These are phyloP conservation scores for Meira miltonrushii DNA, from an alignment of 1,284 basidiomycete species.

Conservation along the genomic window DNA sequence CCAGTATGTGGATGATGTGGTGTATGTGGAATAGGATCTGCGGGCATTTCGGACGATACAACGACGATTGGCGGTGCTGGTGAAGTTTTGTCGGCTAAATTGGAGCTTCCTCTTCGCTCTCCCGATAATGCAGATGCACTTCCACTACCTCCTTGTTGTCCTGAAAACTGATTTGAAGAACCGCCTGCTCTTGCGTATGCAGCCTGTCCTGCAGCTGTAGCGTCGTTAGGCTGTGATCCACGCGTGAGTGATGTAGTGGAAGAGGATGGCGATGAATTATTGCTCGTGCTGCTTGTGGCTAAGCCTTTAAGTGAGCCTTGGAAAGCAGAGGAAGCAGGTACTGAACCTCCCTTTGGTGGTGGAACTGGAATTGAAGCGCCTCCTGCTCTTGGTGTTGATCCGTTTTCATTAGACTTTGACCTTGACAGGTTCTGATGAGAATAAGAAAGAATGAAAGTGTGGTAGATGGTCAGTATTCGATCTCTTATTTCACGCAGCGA, in stretches of 20 bases:
- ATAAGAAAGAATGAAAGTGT: neutral
- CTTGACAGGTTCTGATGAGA: conserved; percentile 41
- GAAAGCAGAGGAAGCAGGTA: conserved; percentile 32
- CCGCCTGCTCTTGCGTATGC: conserved; percentile 6
- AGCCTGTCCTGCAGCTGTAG: neutral
- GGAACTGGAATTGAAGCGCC: conserved; percentile 32
- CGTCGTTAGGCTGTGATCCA: neutral
- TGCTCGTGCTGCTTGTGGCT: conserved; percentile 13
- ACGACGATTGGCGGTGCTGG: conserved; percentile 44
- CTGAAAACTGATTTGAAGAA: neutral
- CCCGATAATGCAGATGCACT: neutral
- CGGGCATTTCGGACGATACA: conserved; percentile 44
- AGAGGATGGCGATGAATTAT: conserved; percentile 26
- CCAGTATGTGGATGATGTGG: conserved; percentile 19
- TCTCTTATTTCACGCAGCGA: neutral
- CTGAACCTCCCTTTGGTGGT: conserved; percentile 39
- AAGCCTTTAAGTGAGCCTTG: conserved; percentile 36
- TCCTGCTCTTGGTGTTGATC: conserved; percentile 25
- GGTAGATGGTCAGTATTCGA: neutral
- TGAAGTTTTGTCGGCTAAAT: conserved; percentile 40
- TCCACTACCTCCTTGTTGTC: neutral
- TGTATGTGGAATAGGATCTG: conserved; percentile 39
- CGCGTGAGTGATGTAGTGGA: conserved; percentile 27
- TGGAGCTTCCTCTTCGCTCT: conserved; percentile 21
- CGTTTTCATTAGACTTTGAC: conserved; percentile 44